Evolutionary conservation across 2,329 filamentous ascomycete genomes (phyloP), one percentile per base, ranked within the genome.

Genomic region (Diaporthe aspalathi): DNA sequence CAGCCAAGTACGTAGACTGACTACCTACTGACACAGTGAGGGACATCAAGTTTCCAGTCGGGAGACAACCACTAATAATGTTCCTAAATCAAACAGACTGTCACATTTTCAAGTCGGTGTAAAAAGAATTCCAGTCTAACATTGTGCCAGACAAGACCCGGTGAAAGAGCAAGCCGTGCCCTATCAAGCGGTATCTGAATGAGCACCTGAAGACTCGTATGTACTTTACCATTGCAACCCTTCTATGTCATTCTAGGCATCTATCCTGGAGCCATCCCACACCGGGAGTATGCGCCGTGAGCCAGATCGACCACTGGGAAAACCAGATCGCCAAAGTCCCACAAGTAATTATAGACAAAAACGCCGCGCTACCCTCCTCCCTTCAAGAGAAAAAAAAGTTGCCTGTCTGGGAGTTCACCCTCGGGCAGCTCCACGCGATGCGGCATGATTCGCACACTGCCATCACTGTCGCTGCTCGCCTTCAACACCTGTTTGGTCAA

Each of bases 181-280:
- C n/a, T 9, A 12, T 52, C 35, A 2, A 40, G 50, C 40, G 12
- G 45, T 22, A 22, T 45, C 22, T 35, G 11, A 12, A 27, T 29
- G 32, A 38, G 43, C 29, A 27, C 47, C 29, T 50, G 3, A 11
- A 43, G 20, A 24, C 43, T 35, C 20, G 32, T 68, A n/a, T 60
- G 32, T 60, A 49, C 53, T 50, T 17, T 50, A n/a, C 53, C 22
- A 60, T 60, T 68, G 67, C 68, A 66, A 29, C 38, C 38, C 56
- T 66, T 70, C 68, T 70, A 70, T 66, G 49, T 70, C 68, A 65
- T 50, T 70, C 57, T 70, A 70, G 56, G 60, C 57, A 47, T 70
- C 57, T 70, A 70, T 65, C 49, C 57, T 65, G 57, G 24, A 70
- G n/a, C n/a, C 40, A 47, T 53, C 17, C 24, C 49, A 7, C n/a